Evolutionary conservation across 2,329 filamentous ascomycete species (phyloP).

Genomic region (Hymenoscyphus albidus): DNA sequence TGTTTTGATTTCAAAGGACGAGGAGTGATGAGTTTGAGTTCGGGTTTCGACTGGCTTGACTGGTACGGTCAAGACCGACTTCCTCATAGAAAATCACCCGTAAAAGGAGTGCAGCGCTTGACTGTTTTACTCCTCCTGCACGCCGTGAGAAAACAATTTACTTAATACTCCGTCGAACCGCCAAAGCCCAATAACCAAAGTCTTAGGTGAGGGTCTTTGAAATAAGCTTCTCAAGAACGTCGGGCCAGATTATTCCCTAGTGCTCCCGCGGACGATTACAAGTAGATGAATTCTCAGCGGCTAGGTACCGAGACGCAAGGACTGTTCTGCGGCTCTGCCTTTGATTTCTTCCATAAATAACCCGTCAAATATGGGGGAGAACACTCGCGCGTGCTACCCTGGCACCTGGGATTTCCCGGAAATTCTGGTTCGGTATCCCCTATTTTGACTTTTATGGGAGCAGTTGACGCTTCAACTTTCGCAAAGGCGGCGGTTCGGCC

Average conservation of each 20-base stretch:
- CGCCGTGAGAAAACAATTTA: too few species aligned
- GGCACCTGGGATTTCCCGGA: neutral
- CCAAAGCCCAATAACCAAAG: too few species aligned
- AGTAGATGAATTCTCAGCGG: neutral
- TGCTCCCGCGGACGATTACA: neutral
- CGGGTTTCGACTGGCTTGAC: too few species aligned
- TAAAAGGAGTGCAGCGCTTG: too few species aligned
- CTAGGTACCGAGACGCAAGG: neutral
- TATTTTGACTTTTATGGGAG: neutral
- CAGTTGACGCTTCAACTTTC: neutral
- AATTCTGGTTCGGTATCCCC: neutral
- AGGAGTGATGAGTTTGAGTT: too few species aligned
- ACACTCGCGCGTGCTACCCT: neutral
- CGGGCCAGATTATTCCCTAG: neutral
- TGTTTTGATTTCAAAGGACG: too few species aligned
- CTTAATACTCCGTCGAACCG: too few species aligned
- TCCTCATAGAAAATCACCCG: too few species aligned
- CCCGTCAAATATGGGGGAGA: neutral
- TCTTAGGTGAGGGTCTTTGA: too few species aligned
- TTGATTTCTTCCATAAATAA: neutral
- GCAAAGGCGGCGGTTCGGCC: neutral
- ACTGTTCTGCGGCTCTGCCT: neutral
- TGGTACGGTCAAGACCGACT: too few species aligned
- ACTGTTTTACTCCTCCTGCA: too few species aligned
- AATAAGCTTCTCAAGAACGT: neutral